Base-by-base conservation (phyloP, 352 stramenopile species). In the Phytophthora europaea region DNA sequence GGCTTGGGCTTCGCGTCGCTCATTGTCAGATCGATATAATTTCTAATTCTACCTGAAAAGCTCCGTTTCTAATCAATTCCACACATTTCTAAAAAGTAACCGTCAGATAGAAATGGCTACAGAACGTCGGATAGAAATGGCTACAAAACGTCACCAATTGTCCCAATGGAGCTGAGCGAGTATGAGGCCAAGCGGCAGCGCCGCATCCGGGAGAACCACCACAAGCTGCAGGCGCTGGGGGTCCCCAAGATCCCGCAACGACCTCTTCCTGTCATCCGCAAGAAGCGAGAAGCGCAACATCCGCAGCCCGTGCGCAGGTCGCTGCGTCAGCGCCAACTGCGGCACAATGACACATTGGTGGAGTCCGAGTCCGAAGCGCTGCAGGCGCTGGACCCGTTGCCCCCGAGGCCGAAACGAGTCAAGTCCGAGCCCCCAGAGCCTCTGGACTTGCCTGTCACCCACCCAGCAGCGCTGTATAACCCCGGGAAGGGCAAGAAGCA, bases 121-220 rank as follows among this genome's bases (percentile, higher is more conserved):
- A 40, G 22, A 31, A 31, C 6, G 2, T 31, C 26, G 36, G 20
- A 59, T 54, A 64, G 57, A 51, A 53, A 60, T 61, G 36, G 36
- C 28, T 68, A 33, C 48, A 51, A 20, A 31, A 31, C 28, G 28
- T 26, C 23, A 26, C 23, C 23, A 26, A 26, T 26, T 26, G 23
- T 26, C 23, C 23, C 22, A 43, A 75, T 75, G 68, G 68, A 62
- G 50, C 7, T 88, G 38, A 80, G 75, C 52, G 83, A 72, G 40
- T 93, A 93, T 72, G 85, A 93, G 47, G 73, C 79, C 59, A 93
- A 91, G 77, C 82, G 85, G 2, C 65, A 70, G 66, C 80, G 80
- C 67, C 85, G 83, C 66, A 81, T 93, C 23, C 70, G 78, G 56
- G 67, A 76, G 50, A 92, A 92, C 76, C 78, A 81, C 51, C 70